Evolutionary conservation across 2,329 filamentous ascomycete species (phyloP).

Genomic region (Dactylonectria estremocensis): DNA sequence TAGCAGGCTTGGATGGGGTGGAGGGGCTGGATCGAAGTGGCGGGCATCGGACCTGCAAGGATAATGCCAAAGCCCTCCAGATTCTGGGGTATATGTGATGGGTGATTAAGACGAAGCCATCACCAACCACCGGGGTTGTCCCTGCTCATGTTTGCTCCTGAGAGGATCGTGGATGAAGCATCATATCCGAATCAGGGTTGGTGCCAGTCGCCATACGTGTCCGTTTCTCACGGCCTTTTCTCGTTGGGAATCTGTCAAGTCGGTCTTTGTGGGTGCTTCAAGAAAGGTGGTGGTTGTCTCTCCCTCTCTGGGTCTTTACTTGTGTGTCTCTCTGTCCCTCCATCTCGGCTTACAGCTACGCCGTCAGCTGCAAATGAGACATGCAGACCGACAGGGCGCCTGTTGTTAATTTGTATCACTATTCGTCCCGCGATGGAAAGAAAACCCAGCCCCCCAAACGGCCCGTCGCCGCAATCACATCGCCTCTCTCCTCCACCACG

Average conservation of each 20-base stretch:
- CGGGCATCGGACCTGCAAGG: conserved; percentile 36
- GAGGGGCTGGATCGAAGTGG: conserved; percentile 38
- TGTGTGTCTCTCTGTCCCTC: neutral
- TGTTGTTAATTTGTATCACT: neutral
- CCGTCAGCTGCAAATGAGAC: neutral
- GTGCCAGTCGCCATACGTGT: neutral
- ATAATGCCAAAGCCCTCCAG: conserved; percentile 17
- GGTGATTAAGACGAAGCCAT: neutral
- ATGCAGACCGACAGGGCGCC: too few relatives aligned
- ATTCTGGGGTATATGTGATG: conserved; percentile 28
- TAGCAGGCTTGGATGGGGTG: conserved; percentile 27
- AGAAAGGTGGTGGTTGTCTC: neutral
- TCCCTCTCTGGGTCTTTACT: neutral
- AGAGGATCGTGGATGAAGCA: neutral
- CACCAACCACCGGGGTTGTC: neutral
- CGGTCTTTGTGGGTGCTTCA: too few relatives aligned
- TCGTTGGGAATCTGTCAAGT: too few relatives aligned
- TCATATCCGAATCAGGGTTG: neutral
- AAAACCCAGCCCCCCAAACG: neutral
- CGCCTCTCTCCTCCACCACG: neutral
- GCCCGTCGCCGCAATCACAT: neutral
- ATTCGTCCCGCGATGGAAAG: neutral
- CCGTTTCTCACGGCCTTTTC: too few relatives aligned
- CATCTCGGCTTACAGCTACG: neutral
- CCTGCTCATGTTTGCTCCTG: neutral